Conservation (phyloP, 495 filamentous ascomycete species). For the Pseudomonodictys pantanalensis region DNA sequence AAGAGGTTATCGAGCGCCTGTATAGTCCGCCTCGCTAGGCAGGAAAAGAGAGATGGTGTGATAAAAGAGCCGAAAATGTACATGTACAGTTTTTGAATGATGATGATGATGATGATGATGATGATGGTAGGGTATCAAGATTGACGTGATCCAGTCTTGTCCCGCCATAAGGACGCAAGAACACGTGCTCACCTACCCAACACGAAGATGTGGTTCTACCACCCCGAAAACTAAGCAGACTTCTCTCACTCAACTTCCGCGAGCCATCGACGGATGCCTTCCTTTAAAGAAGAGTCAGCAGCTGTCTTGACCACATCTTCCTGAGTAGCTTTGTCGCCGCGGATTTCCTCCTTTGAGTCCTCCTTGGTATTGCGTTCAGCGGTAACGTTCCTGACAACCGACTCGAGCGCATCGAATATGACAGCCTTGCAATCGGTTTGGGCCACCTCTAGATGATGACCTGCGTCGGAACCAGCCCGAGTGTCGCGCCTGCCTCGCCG, state of each 20-base stretch:
- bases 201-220: background rate
- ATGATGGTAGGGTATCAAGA: background rate
- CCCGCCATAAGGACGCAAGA: conserved; percentile 24
- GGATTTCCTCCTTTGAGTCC: conserved; percentile 29
- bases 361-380: conserved; percentile 51
- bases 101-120: background rate
- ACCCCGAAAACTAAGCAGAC: background rate
- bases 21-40: no score
- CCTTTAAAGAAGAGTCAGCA: conserved; percentile 58
- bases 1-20: no score
- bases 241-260: conserved; percentile 49
- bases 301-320: conserved; percentile 21
- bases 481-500: conserved; percentile 20
- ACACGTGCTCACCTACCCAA: background rate
- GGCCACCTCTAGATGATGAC: conserved; percentile 47
- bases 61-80: background rate
- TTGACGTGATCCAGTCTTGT: conserved; percentile 21
- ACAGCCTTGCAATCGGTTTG: conserved; percentile 59
- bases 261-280: conserved; percentile 65
- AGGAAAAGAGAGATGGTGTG: background rate
- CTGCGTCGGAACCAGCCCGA: conserved; percentile 20
- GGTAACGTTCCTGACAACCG: conserved; percentile 60
- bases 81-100: conserved; percentile 16
- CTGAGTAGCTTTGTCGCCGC: conserved; percentile 7
- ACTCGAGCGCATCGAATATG: conserved; percentile 62